Evolutionary conservation across 306 rosid genomes (phyloP), one percentile per base, ranked within the genome.

Genomic region (Biancaea sappan): DNA sequence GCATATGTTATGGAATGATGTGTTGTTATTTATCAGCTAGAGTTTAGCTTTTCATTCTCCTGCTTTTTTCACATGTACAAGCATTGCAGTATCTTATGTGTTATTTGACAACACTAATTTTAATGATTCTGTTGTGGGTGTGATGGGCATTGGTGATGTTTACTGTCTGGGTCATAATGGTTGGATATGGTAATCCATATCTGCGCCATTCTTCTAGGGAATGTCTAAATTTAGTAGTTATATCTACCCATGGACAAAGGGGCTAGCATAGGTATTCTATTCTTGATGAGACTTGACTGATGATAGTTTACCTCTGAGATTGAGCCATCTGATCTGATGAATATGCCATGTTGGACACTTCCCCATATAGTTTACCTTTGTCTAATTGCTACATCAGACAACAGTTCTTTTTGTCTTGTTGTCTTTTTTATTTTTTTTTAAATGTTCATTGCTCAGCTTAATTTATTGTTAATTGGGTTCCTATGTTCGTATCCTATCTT

Each of bases 241-340:
- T 21, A 24, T 41, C 68, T 46, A 58, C 51, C 56, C 18, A 4
- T 31, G 34, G 34, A 18, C 65, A 18, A 4, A 28, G 35, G 43
- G 62, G 57, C 69, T 66, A 51, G 26, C 38, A 15, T 32, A 52
- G 46, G 32, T 43, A 51, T 43, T 13, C 63, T 46, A 22, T 53
- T 51, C 47, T 64, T 46, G 13, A 21, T 70, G 57, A 51, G 60
- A 52, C 67, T 44, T 54, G 61, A 12, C 44, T 44, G 38, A 56
- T 14, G 7, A 51, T 29, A 25, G 18, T 40, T 43, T n/a, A n/a
- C n/a, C n/a, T 18, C 52, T 57, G 68, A 38, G 52, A 71, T 75
- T 37, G 47, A 75, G 61, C 24, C 40, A 32, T 38, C 22, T 32
- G 65, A 47, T 72, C 40, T 57, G 38, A 81, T 81, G n/a, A 62